Base-by-base conservation (phyloP, 2,329 filamentous ascomycete genomes). In the Grosmannia serpens region DNA sequence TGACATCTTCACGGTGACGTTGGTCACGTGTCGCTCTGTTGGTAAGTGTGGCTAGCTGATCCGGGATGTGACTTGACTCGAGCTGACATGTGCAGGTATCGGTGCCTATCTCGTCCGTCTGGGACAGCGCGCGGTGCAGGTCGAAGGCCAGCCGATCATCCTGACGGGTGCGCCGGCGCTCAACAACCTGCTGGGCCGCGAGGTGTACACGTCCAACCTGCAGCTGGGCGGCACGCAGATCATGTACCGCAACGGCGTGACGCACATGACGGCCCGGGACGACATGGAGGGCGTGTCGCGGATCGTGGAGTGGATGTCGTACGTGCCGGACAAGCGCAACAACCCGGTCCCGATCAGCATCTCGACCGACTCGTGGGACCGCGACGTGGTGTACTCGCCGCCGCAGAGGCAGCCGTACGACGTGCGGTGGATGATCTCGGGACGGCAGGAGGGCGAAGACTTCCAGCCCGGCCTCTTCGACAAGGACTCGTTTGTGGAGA, bases 231-330 rank as follows among this genome's bases (percentile, higher is more conserved):
- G 94, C 67, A 99, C 94, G n/a, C 94, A 99, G 76, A 99, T 99
- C 82, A 99, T 99, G 94, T 97, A 99, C 84, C 91, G 89, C 77
- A 99, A 99, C 72, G 94, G 94, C 84, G 94, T 99, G 49, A 97
- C 94, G 26, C 94, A 99, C 79, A 92, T 97, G 89, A 96, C 92
- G 65, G 94, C 94, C 68, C 88, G 87, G 66, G 92, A 99, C 69
- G 94, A 99, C 77, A 97, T 99, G 67, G 91, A 92, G 68, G 94
- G 94, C 83, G 89, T 99, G 26, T 91, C 89, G 68, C 95, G 95
- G 81, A 97, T 99, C 70, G 90, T 97, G 55, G 88, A 95, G 71
- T 99, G 94, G 94, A 84, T 99, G 81, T 94, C 92, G 2, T 99
- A 91, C 69, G 88, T 99, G 33, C 94, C 94, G 29, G 92, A 97